A percentile compares a stretch with the other conserved stretches of the same genome.
Conservation (phyloP, 2,329 filamentous ascomycete species). For the Aspergillus caelatus region DNA sequence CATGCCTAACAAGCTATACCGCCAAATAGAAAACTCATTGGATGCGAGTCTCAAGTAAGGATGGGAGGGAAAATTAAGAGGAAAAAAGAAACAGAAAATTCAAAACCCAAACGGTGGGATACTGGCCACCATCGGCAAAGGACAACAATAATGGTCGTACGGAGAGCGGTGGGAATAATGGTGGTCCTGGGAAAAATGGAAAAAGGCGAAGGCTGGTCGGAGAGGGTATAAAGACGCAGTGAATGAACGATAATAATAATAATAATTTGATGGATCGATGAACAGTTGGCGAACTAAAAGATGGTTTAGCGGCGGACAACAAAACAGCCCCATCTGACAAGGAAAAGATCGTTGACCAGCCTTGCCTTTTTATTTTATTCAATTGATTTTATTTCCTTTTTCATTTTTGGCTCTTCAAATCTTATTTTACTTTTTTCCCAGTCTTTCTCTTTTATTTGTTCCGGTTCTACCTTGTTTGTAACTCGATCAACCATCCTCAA, state of each 20-base stretch:
- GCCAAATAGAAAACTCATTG: conserved; percentile 7
- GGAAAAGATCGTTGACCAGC: conserved; percentile 7
- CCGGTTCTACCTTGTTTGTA: neutral
- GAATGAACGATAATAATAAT: neutral
- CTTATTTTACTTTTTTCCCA: neutral
- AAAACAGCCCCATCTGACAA: conserved; percentile 10
- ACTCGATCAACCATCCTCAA: neutral
- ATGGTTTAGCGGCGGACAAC: conserved; percentile 12
- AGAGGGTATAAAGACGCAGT: conserved; percentile 2
- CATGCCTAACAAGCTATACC: conserved; percentile 10
- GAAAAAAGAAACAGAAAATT: conserved; percentile 4
- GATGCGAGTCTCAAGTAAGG: neutral
- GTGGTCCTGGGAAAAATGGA: neutral
- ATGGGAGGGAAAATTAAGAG: conserved; percentile 6
- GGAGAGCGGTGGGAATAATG: neutral
- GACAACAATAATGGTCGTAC: conserved; percentile 11
- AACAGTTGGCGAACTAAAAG: conserved; percentile 6
- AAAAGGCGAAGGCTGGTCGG: conserved; percentile 31
- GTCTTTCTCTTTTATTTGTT: neutral
- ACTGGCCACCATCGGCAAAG: neutral
- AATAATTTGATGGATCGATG: neutral
- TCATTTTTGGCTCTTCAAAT: neutral
- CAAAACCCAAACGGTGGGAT: conserved; percentile 11
- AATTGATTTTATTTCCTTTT: neutral
- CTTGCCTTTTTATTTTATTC: conserved; percentile 3